These are phyloP conservation scores for Straminergon stramineum DNA, from an alignment of 225 moss, liverwort and hornwort genomes.

Conservation along the genomic window DNA sequence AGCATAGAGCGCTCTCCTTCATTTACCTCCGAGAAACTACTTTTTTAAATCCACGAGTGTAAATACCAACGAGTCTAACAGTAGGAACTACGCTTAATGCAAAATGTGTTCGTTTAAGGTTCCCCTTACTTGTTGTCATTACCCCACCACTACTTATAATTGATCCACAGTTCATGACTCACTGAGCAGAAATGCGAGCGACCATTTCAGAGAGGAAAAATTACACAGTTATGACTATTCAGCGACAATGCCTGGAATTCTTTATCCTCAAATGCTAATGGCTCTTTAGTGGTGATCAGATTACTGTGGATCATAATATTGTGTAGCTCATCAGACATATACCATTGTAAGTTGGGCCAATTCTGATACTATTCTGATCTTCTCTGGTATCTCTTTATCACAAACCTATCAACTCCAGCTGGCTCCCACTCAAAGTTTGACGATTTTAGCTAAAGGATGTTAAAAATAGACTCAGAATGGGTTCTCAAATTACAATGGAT, in stretches of 20 bases:
- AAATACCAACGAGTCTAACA: background rate
- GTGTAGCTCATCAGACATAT: background rate
- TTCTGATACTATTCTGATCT: background rate
- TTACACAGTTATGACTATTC: background rate
- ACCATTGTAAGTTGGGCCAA: background rate
- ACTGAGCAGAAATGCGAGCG: background rate
- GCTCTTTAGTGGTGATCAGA: background rate
- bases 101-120: background rate
- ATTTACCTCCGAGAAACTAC: background rate
- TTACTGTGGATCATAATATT: background rate
- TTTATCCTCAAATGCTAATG: background rate
- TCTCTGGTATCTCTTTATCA: background rate
- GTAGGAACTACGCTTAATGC: background rate
- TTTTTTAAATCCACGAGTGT: background rate
- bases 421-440: background rate
- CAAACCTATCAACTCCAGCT: background rate
- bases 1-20: background rate
- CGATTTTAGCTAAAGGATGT: background rate
- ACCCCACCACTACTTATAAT: background rate
- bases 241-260: background rate
- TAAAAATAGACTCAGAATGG: background rate
- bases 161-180: background rate
- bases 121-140: background rate
- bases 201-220: background rate
- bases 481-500: background rate